phyloP scores from a whole-genome alignment of 352 stramenopile genomes.

The Phytopythium montanum region DNA sequence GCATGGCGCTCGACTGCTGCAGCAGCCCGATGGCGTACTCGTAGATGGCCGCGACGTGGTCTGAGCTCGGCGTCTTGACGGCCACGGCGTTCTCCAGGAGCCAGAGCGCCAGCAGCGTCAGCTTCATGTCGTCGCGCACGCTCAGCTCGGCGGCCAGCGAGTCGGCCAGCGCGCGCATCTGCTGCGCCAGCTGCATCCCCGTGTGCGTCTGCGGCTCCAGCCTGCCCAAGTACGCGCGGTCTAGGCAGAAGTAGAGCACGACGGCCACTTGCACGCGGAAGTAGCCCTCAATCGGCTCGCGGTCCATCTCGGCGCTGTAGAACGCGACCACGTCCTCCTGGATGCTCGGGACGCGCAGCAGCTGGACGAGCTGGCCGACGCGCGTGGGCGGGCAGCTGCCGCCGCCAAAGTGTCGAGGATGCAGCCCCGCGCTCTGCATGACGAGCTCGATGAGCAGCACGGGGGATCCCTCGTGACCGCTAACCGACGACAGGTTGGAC shows the following conservation, averaged over 20 bases:
- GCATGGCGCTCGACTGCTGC: constrained; percentile 71
- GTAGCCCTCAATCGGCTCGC: constrained; percentile 68
- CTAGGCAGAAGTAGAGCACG: constrained; percentile 78
- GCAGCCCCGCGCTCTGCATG: constrained; percentile 59
- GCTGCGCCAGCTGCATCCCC: constrained; percentile 48
- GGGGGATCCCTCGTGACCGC: constrained; percentile 33
- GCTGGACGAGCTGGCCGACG: constrained; percentile 46
- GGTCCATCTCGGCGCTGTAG: constrained; percentile 62
- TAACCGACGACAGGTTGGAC: constrained; percentile 42
- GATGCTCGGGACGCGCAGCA: constrained; percentile 41
- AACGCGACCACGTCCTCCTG: constrained; percentile 55
- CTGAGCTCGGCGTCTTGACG: constrained; percentile 57
- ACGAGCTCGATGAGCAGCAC: constrained; percentile 74
- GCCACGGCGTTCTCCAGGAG: constrained; percentile 75
- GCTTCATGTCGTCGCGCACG: constrained; percentile 81
- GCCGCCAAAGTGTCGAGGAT: constrained; percentile 28
- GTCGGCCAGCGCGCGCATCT: constrained; percentile 60
- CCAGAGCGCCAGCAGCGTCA: constrained; percentile 75
- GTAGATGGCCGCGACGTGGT: constrained; percentile 63
- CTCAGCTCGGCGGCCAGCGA: constrained; percentile 68
- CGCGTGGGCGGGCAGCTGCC: constrained; percentile 43
- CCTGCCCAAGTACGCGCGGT: constrained; percentile 60
- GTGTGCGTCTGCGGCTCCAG: constrained; percentile 44
- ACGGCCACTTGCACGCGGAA: constrained; percentile 72
- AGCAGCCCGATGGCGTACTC: constrained; percentile 52